A percentile compares a stretch with the other conserved stretches of the same genome.
phyloP scores from a whole-genome alignment of 441 rosid genomes.

The Mallotus japonicus region DNA sequence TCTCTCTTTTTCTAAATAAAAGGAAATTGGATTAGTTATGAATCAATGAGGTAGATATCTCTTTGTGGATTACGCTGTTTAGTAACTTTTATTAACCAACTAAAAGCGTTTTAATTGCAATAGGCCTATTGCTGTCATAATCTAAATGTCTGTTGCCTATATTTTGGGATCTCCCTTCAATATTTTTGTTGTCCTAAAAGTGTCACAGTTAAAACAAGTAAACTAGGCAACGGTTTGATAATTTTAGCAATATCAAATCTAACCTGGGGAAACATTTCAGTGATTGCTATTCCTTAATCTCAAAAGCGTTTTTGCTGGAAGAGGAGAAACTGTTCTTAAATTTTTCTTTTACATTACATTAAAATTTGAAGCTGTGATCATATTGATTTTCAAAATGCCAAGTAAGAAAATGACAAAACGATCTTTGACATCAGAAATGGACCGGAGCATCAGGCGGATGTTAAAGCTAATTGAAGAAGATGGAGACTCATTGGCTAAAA shows the following conservation, averaged over 20 bases:
- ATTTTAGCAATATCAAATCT: conserved; percentile 1
- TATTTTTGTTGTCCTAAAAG: conserved; percentile 1
- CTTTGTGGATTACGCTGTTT: not conserved
- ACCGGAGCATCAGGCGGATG: conserved; percentile 68
- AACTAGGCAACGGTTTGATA: conserved; percentile 1
- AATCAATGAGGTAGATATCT: not conserved
- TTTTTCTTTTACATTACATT: conserved; percentile 7
- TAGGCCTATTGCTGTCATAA: not conserved
- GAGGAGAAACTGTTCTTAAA: not conserved
- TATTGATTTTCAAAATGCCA: conserved; percentile 26
- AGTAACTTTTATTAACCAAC: not conserved
- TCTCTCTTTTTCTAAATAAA: not conserved
- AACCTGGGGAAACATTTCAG: not conserved
- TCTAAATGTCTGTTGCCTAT: not conserved
- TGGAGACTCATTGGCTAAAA: conserved; percentile 86
- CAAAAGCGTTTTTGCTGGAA: not conserved
- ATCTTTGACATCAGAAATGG: conserved; percentile 65
- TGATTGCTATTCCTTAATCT: not conserved
- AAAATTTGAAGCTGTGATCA: not conserved
- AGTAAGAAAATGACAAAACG: conserved; percentile 29
- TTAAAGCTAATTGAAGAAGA: conserved; percentile 87
- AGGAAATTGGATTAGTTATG: not conserved
- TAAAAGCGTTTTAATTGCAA: not conserved
- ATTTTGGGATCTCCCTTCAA: conserved; percentile 9
- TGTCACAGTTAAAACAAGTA: conserved; percentile 7